Evolutionary conservation across 2,329 filamentous ascomycete species (phyloP), one percentile per base, ranked within the genome.

Genomic region (Sporothrix mexicana): DNA sequence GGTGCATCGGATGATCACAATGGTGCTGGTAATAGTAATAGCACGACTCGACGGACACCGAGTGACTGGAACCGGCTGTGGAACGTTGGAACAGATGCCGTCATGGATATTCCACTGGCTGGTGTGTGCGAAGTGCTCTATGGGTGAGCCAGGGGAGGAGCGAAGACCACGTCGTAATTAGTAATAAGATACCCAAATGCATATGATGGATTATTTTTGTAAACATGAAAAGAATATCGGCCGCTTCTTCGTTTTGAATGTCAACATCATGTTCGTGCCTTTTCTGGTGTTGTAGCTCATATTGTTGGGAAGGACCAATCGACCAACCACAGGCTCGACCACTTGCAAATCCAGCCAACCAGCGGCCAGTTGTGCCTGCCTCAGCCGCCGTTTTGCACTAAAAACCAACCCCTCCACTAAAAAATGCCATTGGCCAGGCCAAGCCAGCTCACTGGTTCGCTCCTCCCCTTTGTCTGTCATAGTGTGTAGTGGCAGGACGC

Each of bases 81-180:
- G 96, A 94, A 90, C 78, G 91, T 93, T 77, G 94, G 96, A 20
- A 99, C 96, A 0, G 96, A 99, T 85, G 96, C 94, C 0, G 96
- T 98, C 8, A 93, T 99, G 93, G 96, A 99, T 83, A 91, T 99
- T 67, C 96, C 96, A 8, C 88, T 98, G 76, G 95, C 94, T 10
- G 96, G 95, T 0, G 95, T 98, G 1, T 98, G 95, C 79, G 95
- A 99, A 83, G 90, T 99, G 47, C 80, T 99, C 25, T 99, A 98
- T 81, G 95, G 94, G 0, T 87, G 75, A 57, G 47, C 23, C 6
- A 17, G 3, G 7, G 2, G 4, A 5, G 36, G 15, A 25, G 15
- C 8, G 61, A 25, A 51, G 64, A n/a, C 9, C 7, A 15, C 7
- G 15, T 2, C 3, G 41, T 15, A 23, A 23, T 23, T 64, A 47